These are phyloP conservation scores for Syzygium aromaticum DNA, from an alignment of 345 rosid genomes.

Conservation along the genomic window DNA sequence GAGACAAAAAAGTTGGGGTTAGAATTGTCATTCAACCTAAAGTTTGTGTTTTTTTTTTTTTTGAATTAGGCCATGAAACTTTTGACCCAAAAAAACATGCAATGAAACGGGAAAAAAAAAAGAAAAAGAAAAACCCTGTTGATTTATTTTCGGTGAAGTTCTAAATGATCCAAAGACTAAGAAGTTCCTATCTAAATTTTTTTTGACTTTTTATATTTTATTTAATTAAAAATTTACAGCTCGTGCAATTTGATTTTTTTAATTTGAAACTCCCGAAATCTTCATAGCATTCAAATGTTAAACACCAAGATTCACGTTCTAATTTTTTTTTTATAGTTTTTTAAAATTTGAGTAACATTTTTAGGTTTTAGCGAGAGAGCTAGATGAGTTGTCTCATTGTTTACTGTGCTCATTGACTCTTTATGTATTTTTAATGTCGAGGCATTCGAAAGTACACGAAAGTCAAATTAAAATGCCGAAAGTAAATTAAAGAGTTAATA, in stretches of 20 bases:
- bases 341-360: background rate
- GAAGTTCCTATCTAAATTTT: background rate
- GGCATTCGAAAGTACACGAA: background rate
- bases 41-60: too few relatives aligned
- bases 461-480: background rate
- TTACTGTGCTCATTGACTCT: background rate
- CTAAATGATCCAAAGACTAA: background rate
- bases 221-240: background rate
- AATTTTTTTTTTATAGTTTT: background rate
- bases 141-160: background rate
- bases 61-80: too few relatives aligned
- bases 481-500: background rate
- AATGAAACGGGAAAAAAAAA: background rate
- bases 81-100: too few relatives aligned
- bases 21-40: too few relatives aligned
- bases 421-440: background rate
- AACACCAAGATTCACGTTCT: accelerated
- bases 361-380: background rate
- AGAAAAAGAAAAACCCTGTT: background rate
- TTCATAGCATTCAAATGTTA: background rate
- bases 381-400: accelerated
- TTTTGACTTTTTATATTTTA: background rate
- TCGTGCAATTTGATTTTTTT: background rate
- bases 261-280: background rate
- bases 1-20: too few relatives aligned